Evolutionary conservation across 306 rosid genomes (phyloP), one percentile per base, ranked within the genome.

Genomic region (Sicyos edulis): DNA sequence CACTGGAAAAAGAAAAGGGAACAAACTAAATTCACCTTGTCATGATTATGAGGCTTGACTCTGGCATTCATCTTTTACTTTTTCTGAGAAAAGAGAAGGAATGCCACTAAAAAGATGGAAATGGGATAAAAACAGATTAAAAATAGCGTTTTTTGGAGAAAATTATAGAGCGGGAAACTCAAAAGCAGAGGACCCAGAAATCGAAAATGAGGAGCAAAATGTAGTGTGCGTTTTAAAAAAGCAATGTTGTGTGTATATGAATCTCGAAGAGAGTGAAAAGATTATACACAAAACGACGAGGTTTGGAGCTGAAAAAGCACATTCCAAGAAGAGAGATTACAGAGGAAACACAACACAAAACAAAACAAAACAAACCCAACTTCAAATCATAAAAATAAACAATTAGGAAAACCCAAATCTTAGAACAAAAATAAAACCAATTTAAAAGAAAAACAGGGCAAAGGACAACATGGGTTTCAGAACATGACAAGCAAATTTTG

Each of bases 91-190:
- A 83, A 55, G 77, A 83, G 76, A 83, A 72, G 54, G 81, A 73
- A 52, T 64, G 53, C 75, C 72, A 72, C 54, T 80, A 80, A 72
- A 32, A 32, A 32, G 4, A 32, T n/a, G n/a, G n/a, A n/a, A n/a
- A n/a, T n/a, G n/a, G n/a, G n/a, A 32, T 1, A 3, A 32, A 1
- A 32, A 32, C 5, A 32, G 37, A 32, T 32, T 32, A 32, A 32
- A 32, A 32, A 32, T 32, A 32, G 37, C 5, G 37, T 32, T 2
- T 26, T 32, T 32, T 32, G 37, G 84, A 72, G 73, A 72, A 62
- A 57, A 61, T 5, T 5, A 61, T 55, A 71, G 80, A 88, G 98
- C 96, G 96, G 96, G 90, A 92, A 92, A 85, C 74, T 82, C 76
- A 75, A 78, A 84, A 82, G 69, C 37, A 4, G 37, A 32, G 37